Base-by-base conservation (phyloP, 345 rosid species). In the Brassica incana region DNA sequence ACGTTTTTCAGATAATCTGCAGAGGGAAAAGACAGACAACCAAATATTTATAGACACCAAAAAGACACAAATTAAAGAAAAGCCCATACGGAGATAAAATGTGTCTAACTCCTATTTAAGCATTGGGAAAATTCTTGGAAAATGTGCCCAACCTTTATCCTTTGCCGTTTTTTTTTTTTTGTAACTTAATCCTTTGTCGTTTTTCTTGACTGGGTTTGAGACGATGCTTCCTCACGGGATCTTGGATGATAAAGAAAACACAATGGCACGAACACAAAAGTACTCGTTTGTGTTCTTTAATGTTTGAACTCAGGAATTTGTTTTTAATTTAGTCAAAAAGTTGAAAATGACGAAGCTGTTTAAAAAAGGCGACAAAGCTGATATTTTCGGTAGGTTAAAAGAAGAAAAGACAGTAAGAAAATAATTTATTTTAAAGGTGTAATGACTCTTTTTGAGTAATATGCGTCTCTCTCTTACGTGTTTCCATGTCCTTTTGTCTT, bases 11-110 rank as follows among this genome's bases (percentile, higher is more conserved):
- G 52, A 14, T 30, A 38, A 33, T 69, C 52, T 54, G 33, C 5
- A 25, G 36, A 63, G 35, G 16, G 5, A 54, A 54, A 29, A 9
- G 62, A 66, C 61, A 65, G 29, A 59, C 72, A 25, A 71, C 20
- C 30, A 59, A 64, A 74, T 67, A 76, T 69, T 82, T 77, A 56
- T 67, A 78, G 73, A 75, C n/a, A 16, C 67, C 27, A 52, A 36
- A 45, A 71, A 32, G 50, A 76, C 60, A 72, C 3, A 38, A 67
- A 59, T 27, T 59, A n/a, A 54, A 63, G 61, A 40, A 16, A 29
- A 73, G 9, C 65, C 62, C 84, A 79, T 78, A 75, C 70, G 69
- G 81, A 70, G 72, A 72, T 71, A 71, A 71, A 54, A 52, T 27
- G 27, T 71, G 76, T 71, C 76, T 71, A 35, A 35, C n/a, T 77